These are phyloP conservation scores for Debaryomyces psychrophilus DNA, from an alignment of 1,139 yeast genomes.

Conservation along the genomic window DNA sequence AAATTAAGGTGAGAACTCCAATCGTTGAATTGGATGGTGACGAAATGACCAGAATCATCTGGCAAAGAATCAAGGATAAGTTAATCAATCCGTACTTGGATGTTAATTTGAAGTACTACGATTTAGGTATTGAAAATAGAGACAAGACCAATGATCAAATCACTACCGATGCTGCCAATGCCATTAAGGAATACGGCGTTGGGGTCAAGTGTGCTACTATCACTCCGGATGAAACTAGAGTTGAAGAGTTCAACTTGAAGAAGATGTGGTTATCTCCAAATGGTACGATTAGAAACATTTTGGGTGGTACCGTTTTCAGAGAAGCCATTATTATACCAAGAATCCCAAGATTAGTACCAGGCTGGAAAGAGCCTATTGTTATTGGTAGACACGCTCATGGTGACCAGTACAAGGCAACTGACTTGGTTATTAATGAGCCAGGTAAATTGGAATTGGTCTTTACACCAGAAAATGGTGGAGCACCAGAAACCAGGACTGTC, in stretches of 20 bases:
- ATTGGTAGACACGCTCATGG: conserved; percentile 89
- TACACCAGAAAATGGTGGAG: conserved; percentile 65
- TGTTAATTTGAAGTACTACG: conserved; percentile 74
- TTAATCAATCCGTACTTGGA: conserved; percentile 72
- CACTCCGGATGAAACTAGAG: conserved; percentile 84
- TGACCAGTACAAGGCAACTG: conserved; percentile 83
- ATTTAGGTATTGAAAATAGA: conserved; percentile 69
- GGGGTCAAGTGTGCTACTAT: conserved; percentile 87
- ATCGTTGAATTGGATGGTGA: conserved; percentile 85
- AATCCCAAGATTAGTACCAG: conserved; percentile 74
- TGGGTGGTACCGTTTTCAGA: conserved; percentile 83
- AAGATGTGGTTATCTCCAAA: conserved; percentile 89
- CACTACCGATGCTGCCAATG: conserved; percentile 75
- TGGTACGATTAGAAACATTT: conserved; percentile 79
- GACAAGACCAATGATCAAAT: conserved; percentile 74
- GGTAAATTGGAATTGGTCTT: conserved; percentile 70
- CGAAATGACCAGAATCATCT: conserved; percentile 84
- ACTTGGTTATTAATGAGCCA: conserved; percentile 65
- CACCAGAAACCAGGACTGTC: conserved; percentile 52
- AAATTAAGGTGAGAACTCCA: conserved; percentile 70
- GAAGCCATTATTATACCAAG: conserved; percentile 80
- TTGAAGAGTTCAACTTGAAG: conserved; percentile 70
- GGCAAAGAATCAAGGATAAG: conserved; percentile 73
- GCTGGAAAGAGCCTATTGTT: conserved; percentile 81
- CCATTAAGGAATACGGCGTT: conserved; percentile 74